phyloP scores from a whole-genome alignment of 2,329 filamentous ascomycete genomes.

The Raffaelea albimanens region DNA sequence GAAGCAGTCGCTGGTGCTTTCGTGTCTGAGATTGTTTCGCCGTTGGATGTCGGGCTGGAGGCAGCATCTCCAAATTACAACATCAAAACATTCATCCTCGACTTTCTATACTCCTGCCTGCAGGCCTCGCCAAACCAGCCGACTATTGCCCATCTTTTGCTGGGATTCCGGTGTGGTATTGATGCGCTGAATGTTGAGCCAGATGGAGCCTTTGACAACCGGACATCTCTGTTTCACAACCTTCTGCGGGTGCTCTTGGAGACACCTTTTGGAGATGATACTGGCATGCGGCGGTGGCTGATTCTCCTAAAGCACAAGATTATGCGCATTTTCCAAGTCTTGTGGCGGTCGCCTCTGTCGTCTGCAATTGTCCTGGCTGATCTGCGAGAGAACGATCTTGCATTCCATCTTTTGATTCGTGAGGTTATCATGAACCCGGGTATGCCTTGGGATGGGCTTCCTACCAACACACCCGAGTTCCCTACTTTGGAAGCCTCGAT shows the following conservation, averaged over 20 bases:
- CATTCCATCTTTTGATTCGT: conserved; percentile 66
- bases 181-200: conserved; percentile 59
- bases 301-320: conserved; percentile 58
- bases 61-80: conserved; percentile 63
- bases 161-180: conserved; percentile 75
- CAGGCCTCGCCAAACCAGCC: conserved; percentile 65
- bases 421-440: conserved; percentile 62
- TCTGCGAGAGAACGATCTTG: conserved; percentile 67
- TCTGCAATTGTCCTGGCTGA: conserved; percentile 66
- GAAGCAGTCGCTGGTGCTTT: conserved; percentile 71
- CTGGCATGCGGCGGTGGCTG: conserved; percentile 56
- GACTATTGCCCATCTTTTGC: conserved; percentile 79
- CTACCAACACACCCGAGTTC: conserved; percentile 54
- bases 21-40: conserved; percentile 55
- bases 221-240: conserved; percentile 73
- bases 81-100: conserved; percentile 75
- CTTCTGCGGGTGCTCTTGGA: conserved; percentile 63
- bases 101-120: conserved; percentile 77
- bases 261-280: conserved; percentile 54
- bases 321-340: conserved; percentile 64
- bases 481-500: conserved; percentile 57
- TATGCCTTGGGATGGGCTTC: conserved; percentile 64
- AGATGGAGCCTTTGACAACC: conserved; percentile 60
- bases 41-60: conserved; percentile 65
- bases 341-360: conserved; percentile 80